Base-by-base conservation (phyloP, 148 eudicot genomes). In the Salicornia ramosissima region DNA sequence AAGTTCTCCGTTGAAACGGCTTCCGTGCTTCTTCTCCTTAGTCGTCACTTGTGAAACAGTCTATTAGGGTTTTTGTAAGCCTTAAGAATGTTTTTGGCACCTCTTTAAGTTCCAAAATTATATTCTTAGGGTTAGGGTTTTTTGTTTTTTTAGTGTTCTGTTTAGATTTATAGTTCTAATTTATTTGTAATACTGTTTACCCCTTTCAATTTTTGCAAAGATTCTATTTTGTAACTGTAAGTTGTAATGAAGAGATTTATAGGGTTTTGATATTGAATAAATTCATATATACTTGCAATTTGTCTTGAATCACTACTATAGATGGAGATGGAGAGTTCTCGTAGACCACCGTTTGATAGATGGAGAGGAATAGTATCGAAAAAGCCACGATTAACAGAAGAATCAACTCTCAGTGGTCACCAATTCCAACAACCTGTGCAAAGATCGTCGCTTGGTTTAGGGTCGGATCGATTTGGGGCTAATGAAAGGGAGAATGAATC, bases 251-350 rank as follows among this genome's bases (percentile, higher is more conserved):
- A 36, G n/a, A 49, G 30, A 19, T 31, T 34, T 14, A 39, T 83
- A 79, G 80, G 78, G 77, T 83, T 74, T 76, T n/a, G n/a, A n/a
- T 71, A 59, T 70, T 76, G 22, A 19, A 19, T 68, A 26, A 7
- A n/a, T n/a, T 10, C 57, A 15, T 71, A 21, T 30, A 18, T 15
- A 9, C 24, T 70, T 21, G 31, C 67, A 54, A 60, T 65, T 50
- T n/a, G 26, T 33, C 39, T 61, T 42, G 29, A 71, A 47, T 69
- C n/a, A 58, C 34, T 45, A 19, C 21, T 72, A 78, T 64, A 68
- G 58, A 81, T 84, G 80, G 85, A 83, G 58, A 91, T 87, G 97
- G 88, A 91, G 84, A 87, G 86, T 75, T 76, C 90, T 62, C 87
- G 97, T 18, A 76, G 92, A 75, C 81, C 83, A 1, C 63, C 86